Evolutionary conservation across 129 eudicot genomes (phyloP).

Genomic region (Silybum marianum): DNA sequence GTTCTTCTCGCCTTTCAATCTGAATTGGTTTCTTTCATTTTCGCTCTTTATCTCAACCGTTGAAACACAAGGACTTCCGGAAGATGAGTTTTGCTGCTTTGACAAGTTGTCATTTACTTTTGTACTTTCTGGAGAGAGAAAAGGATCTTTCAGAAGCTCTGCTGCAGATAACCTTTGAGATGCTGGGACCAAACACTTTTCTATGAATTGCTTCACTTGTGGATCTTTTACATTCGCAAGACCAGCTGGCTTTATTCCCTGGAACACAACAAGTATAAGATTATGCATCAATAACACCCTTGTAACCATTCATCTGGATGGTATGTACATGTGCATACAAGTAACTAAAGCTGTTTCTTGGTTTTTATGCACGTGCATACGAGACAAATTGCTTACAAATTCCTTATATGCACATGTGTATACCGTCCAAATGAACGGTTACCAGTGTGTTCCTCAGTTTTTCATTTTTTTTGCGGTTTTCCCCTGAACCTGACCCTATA

Average conservation of each 20-base stretch:
- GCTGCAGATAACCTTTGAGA: slow-evolving; percentile 48
- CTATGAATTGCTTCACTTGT: slow-evolving; percentile 47
- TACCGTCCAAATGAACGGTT: not conserved
- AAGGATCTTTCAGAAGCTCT: slow-evolving; percentile 54
- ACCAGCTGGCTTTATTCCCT: slow-evolving; percentile 64
- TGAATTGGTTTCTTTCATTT: slow-evolving; percentile 42
- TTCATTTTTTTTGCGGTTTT: not conserved
- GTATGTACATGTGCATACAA: not conserved
- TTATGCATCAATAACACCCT: not conserved
- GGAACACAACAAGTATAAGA: not conserved
- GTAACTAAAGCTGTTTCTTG: too few relatives aligned
- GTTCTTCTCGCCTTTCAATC: slow-evolving; percentile 37
- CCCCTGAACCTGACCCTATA: not conserved
- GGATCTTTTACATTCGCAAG: slow-evolving; percentile 48
- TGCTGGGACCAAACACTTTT: slow-evolving; percentile 55
- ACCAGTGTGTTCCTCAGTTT: not conserved
- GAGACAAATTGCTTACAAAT: too few relatives aligned
- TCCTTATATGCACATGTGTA: not conserved
- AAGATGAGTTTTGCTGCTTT: slow-evolving; percentile 20
- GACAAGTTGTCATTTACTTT: slow-evolving; percentile 19
- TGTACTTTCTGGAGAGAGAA: slow-evolving; percentile 37
- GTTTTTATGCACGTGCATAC: not conserved
- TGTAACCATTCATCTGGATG: not conserved
- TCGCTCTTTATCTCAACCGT: slow-evolving; percentile 24
- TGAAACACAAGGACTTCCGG: slow-evolving; percentile 21